Percentiles rank a stretch among this genome's conserved stretches.
Conservation (phyloP, 148 eudicot genomes). For the Polygonum maritimum region DNA sequence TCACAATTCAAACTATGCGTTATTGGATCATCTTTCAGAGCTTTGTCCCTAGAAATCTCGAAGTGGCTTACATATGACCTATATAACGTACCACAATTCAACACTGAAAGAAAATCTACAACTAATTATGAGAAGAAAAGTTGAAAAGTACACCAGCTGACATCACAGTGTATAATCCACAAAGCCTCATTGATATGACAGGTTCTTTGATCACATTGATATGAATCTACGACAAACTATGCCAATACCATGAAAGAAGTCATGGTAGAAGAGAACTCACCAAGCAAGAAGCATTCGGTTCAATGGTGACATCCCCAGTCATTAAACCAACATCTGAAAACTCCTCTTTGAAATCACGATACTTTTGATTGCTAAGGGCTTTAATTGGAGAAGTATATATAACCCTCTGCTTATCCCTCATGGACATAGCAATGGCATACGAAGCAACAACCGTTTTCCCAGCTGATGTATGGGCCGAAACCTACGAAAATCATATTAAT, state of each 20-base stretch:
- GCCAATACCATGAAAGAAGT: background rate
- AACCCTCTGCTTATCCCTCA: slow-evolving; percentile 84
- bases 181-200: background rate
- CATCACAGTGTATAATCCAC: background rate
- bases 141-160: background rate
- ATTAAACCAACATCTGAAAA: slow-evolving; percentile 97
- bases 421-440: slow-evolving; percentile 94
- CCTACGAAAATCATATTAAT: slow-evolving; percentile 30
- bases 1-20: background rate
- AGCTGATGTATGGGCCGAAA: slow-evolving; percentile 98
- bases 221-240: background rate
- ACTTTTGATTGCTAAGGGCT: slow-evolving; percentile 98
- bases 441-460: slow-evolving; percentile 97
- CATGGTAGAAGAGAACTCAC: slow-evolving; percentile 25
- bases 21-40: background rate
- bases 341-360: slow-evolving; percentile 96
- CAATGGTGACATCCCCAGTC: slow-evolving; percentile 99
- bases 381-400: slow-evolving; percentile 96
- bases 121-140: background rate
- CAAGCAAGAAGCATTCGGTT: slow-evolving; percentile 98
- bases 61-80: background rate
- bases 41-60: background rate
- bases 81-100: background rate
- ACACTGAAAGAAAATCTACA: background rate
- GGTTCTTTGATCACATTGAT: background rate